Base-by-base conservation (phyloP, 345 rosid species). In the Erodium maritimum region DNA sequence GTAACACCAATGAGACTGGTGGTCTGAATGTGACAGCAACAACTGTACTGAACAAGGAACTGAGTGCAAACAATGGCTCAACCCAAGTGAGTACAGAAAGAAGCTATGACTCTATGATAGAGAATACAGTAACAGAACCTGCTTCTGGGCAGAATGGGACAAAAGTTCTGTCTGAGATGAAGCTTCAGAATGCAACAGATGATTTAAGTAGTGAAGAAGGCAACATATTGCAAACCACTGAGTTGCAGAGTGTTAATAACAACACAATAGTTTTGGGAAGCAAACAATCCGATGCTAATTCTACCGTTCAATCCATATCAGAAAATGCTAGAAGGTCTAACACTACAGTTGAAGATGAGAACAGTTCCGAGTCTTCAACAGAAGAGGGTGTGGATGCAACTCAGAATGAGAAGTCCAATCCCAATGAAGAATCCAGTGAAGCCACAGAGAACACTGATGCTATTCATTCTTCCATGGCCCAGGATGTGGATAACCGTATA, bases 91-190 rank as follows among this genome's bases (percentile, higher is more conserved):
- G 20, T 67, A 56, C 52, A 52, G 84, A 73, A 63, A 53, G 72
- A 18, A 69, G 62, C 54, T 52, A 68, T 56, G 59, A 63, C 34
- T 58, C 74, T 0, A 54, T 62, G 18, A 65, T 24, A 67, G 67
- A 52, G 52, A 65, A 48, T 67, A 66, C 59, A 29, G 71, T 64
- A 54, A 63, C 67, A 45, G 50, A 65, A 20, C 16, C 21, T 48
- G 71, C 54, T 50, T 69, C 72, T 52, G 60, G 64, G 70, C 60
- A 71, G 64, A 76, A 77, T n/a, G 80, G 67, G 65, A 71, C 73
- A 50, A 59, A 52, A 57, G 70, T 57, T 1, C 45, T 50, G 23
- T 64, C 59, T 33, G 57, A 42, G 4, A 21, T 50, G 57, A 63
- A 63, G 22, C 54, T 56, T 65, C 75, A 66, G 67, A 75, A 75